phyloP scores from a whole-genome alignment of 2,329 filamentous ascomycete genomes.

The Grosmannia serpens region DNA sequence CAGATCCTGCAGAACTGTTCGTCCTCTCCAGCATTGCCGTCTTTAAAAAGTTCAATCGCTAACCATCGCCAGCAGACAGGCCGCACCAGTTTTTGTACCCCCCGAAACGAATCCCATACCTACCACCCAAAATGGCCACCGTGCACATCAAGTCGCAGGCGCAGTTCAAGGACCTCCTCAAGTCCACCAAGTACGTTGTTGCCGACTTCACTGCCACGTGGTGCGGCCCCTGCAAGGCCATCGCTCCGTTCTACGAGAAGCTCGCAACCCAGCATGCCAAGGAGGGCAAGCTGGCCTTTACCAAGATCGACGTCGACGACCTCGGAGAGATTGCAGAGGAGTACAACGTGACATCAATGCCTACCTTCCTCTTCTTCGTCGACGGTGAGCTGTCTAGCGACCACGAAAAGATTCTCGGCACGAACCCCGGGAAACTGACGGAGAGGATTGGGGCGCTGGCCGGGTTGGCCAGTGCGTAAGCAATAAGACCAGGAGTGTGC shows the following conservation, averaged over 20 bases:
- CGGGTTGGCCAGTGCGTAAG: neutral
- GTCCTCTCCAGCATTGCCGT: too few relatives aligned
- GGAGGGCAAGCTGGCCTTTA: constrained; percentile 37
- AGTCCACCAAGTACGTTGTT: constrained; percentile 36
- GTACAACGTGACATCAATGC: constrained; percentile 43
- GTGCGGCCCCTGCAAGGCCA: constrained; percentile 50
- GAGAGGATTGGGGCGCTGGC: neutral
- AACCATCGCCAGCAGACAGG: neutral
- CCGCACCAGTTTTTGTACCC: neutral
- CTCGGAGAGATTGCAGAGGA: constrained; percentile 36
- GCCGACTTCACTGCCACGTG: constrained; percentile 49
- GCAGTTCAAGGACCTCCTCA: constrained; percentile 38
- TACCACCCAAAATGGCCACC: constrained; percentile 11
- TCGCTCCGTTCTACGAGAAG: constrained; percentile 41
- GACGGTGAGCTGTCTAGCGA: constrained; percentile 31
- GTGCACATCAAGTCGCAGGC: constrained; percentile 29
- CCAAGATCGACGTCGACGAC: constrained; percentile 48
- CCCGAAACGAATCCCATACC: neutral
- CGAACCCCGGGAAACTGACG: neutral
- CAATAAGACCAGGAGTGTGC: neutral
- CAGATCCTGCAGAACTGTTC: neutral
- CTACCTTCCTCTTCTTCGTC: constrained; percentile 50
- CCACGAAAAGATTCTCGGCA: constrained; percentile 2
- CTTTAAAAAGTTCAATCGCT: neutral
- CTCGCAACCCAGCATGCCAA: constrained; percentile 29